Evolutionary conservation across 1,139 yeast species (phyloP), one percentile per base, ranked within the genome.

Genomic region (Hyphopichia wangnamkhiaoensis): DNA sequence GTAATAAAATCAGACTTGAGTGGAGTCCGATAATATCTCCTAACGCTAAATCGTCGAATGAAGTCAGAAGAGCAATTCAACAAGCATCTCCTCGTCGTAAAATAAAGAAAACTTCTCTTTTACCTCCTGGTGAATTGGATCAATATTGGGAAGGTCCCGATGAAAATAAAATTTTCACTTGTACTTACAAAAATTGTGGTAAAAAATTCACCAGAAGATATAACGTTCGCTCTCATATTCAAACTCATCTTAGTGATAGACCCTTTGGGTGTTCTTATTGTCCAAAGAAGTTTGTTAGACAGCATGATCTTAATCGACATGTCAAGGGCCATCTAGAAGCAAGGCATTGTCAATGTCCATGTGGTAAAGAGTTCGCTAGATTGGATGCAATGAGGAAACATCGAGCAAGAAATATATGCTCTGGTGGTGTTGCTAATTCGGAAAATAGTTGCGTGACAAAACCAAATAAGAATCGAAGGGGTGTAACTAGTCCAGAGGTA

Each of bases 211-310:
- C 91, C 8, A 74, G 98, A 55, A 73, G 96, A 37, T 94, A 94
- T 64, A 94, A 94, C 58, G 90, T 89, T n/a, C 74, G 98, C 45
- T 89, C 97, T 0, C 99, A 94, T 59, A 91, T 94, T 41, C 98
- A 94, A 59, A 94, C 98, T 0, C 99, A 94, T 70, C 68, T 94
- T 38, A 84, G 94, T 59, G 98, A 94, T 61, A 71, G 98, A 41
- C 99, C 99, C 1, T 84, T 82, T 63, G 71, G 71, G 4, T 82
- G 85, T 54, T 54, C 61, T 12, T 67, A 68, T 45, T 86, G 93
- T 59, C 79, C 80, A 4, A 83, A 87, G 47, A 74, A 82, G 36
- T 87, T 87, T 63, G 95, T 87, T 13, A 71, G 95, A 34, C 96
- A 94, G 48, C 98, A 94, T 58, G 99, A 94, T 63, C 71, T 94